These are phyloP conservation scores for Lolium multiflorum DNA, from an alignment of 176 grass and related monocot genomes.

Conservation along the genomic window DNA sequence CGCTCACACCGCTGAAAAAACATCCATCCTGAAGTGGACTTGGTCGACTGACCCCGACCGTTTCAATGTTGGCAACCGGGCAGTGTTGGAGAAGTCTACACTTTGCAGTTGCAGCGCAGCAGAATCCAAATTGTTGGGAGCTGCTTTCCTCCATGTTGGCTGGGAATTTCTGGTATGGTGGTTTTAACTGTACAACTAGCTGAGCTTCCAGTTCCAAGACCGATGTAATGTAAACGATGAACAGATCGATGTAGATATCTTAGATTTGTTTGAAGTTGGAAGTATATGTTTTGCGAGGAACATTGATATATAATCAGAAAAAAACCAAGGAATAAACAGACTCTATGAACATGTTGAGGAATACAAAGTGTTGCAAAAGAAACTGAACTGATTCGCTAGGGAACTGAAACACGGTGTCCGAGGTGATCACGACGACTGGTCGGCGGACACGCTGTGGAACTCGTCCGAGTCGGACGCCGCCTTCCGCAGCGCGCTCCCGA, in stretches of 20 bases:
- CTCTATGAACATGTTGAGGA: conserved; percentile 39
- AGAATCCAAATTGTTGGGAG: not conserved
- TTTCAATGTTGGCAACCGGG: not conserved
- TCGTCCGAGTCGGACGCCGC: conserved; percentile 18
- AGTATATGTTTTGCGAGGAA: not conserved
- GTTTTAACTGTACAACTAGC: not conserved
- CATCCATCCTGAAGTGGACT: not conserved
- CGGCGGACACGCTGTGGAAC: conserved; percentile 35
- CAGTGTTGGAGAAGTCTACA: not conserved
- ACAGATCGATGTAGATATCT: not conserved
- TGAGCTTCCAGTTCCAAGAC: not conserved
- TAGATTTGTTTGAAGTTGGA: too few relatives aligned
- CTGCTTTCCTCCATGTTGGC: not conserved
- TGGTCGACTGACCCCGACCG: not conserved
- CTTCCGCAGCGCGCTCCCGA: conserved; percentile 44
- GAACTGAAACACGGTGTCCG: not conserved
- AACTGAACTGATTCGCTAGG: not conserved
- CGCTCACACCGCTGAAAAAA: not conserved
- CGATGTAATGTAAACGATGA: not conserved
- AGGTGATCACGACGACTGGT: not conserved
- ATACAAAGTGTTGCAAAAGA: not conserved
- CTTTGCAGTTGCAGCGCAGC: not conserved
- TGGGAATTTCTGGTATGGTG: not conserved
- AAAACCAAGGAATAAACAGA: not conserved
- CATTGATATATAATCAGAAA: not conserved